Conservation (phyloP, 2,329 filamentous ascomycete species). For the Paramyrothecium roridum region DNA sequence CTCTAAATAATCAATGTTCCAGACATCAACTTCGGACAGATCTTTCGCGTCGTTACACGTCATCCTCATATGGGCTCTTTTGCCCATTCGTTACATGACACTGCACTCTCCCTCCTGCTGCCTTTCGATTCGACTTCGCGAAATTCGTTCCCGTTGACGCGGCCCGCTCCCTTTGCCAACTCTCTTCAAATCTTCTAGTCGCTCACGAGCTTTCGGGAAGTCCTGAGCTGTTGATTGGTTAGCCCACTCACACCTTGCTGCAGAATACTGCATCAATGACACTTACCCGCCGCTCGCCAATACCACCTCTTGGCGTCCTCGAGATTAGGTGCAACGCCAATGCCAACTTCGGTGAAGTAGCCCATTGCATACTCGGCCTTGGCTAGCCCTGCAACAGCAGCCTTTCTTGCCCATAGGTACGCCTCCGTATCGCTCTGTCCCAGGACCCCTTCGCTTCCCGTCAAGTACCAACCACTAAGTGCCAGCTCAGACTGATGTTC, state of each 20-base stretch:
- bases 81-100: constrained; percentile 63
- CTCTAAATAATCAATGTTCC: background rate
- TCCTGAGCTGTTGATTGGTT: constrained; percentile 68
- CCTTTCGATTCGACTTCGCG: constrained; percentile 75
- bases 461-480: constrained; percentile 90
- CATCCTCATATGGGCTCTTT: background rate
- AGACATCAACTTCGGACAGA: background rate
- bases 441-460: constrained; percentile 81
- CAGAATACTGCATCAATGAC: background rate
- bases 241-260: constrained; percentile 15
- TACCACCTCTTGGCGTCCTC: constrained; percentile 99
- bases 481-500: constrained; percentile 91
- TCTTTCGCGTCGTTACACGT: background rate
- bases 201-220: constrained; percentile 87
- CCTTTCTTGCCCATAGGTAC: constrained; percentile 95
- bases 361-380: constrained; percentile 98
- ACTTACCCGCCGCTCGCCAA: constrained; percentile 91
- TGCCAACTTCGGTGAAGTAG: constrained; percentile 94
- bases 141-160: constrained; percentile 75
- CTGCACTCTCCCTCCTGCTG: constrained; percentile 86
- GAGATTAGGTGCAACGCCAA: constrained; percentile 79
- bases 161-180: constrained; percentile 65
- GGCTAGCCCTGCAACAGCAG: constrained; percentile 78
- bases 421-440: constrained; percentile 93
- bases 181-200: constrained; percentile 86